Conservation (phyloP, 257 asterid genomes). For the Anisodus acutangulus region DNA sequence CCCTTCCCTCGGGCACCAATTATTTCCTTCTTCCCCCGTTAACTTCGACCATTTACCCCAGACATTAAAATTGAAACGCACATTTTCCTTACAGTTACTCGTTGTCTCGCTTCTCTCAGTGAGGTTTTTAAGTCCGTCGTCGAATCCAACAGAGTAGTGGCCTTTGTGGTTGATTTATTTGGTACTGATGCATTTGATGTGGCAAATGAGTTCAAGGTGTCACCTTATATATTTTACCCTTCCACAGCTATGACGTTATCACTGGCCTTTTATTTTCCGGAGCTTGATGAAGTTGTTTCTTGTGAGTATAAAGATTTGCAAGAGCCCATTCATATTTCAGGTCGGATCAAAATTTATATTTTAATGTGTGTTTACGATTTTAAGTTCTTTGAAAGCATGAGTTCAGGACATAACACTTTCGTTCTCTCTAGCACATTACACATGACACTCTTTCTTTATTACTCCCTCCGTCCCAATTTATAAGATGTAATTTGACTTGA, state of each 20-base stretch:
- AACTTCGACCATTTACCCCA: slow-evolving; percentile 49
- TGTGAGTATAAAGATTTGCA: slow-evolving; percentile 27
- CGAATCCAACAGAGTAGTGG: background rate
- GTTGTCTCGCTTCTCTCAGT: background rate
- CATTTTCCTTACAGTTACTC: background rate
- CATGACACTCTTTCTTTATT: too few species aligned
- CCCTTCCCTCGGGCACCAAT: slow-evolving; percentile 48
- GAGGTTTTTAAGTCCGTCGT: background rate
- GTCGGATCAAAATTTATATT: background rate
- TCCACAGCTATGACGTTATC: slow-evolving; percentile 32
- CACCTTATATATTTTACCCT: slow-evolving; percentile 36
- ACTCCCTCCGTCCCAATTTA: too few species aligned
- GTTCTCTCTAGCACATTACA: too few species aligned
- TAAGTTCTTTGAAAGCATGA: background rate
- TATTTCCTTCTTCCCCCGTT: slow-evolving; percentile 57
- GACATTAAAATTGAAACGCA: slow-evolving; percentile 46
- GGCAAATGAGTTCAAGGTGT: slow-evolving; percentile 31
- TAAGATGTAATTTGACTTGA: too few species aligned
- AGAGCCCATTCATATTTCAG: slow-evolving; percentile 25
- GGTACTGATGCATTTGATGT: slow-evolving; percentile 40
- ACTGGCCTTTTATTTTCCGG: slow-evolving; percentile 26
- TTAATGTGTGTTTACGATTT: background rate
- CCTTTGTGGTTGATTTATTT: slow-evolving; percentile 35
- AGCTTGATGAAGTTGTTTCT: slow-evolving; percentile 23
- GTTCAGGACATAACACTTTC: too few species aligned